Evolutionary conservation across 2,329 filamentous ascomycete genomes (phyloP).

Genomic region (Microdochium trichocladiopsis): DNA sequence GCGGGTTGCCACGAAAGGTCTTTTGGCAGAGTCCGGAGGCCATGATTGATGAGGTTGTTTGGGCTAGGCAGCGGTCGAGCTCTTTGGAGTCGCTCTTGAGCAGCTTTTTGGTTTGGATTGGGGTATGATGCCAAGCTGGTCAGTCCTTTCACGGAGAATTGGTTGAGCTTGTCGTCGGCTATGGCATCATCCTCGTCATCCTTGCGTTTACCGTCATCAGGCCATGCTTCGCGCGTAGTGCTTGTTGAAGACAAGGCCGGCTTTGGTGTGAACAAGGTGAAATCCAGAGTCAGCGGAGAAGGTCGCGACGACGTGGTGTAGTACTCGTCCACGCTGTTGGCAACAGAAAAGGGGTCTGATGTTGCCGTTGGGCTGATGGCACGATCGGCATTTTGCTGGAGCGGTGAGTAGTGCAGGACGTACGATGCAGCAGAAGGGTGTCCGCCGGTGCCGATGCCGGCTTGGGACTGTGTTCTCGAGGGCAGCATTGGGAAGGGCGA

Average conservation of each 20-base stretch:
- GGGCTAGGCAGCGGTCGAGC: slow-evolving; percentile 10
- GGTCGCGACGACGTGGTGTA: slow-evolving; percentile 1
- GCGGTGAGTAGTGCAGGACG: slow-evolving; percentile 38
- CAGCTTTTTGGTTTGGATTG: slow-evolving; percentile 45
- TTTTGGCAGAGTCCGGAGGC: slow-evolving; percentile 8
- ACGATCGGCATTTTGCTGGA: slow-evolving; percentile 48
- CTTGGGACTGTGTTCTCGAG: not conserved
- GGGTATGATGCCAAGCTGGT: slow-evolving; percentile 48
- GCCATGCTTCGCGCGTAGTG: slow-evolving; percentile 3
- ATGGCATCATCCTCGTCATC: slow-evolving; percentile 18
- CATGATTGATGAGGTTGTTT: slow-evolving; percentile 9
- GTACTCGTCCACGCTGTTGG: slow-evolving; percentile 17
- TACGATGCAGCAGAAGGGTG: slow-evolving; percentile 14
- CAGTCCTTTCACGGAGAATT: slow-evolving; percentile 37
- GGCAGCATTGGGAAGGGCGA: slow-evolving; percentile 26
- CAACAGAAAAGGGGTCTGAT: not conserved
- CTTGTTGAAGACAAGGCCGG: slow-evolving; percentile 3
- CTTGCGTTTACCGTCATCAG: slow-evolving; percentile 1
- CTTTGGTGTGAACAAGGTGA: slow-evolving; percentile 14
- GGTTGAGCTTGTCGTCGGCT: slow-evolving; percentile 22
- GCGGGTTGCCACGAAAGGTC: slow-evolving; percentile 1
- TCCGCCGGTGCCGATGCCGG: not conserved
- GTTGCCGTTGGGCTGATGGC: slow-evolving; percentile 31
- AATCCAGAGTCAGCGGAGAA: not conserved
- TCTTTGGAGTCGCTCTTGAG: slow-evolving; percentile 36